Evolutionary conservation across 2,329 filamentous ascomycete genomes (phyloP).

Genomic region (Helotiales sp.): DNA sequence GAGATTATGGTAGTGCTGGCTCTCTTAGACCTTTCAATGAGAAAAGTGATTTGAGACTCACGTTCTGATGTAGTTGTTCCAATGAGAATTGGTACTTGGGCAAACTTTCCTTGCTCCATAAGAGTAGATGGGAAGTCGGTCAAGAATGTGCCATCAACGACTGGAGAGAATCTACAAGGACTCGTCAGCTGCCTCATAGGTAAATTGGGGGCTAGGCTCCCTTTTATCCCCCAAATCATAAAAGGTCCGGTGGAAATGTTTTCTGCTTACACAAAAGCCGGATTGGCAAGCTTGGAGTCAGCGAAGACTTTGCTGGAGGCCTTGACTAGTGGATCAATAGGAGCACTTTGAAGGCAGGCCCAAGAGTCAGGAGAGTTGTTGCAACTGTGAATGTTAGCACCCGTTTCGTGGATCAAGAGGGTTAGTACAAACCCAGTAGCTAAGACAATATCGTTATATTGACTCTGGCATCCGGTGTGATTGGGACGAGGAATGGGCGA

Average conservation of each 20-base stretch:
- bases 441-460: slow-evolving; percentile 15
- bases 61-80: slow-evolving; percentile 23
- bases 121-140: slow-evolving; percentile 18
- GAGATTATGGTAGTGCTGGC: too few species aligned
- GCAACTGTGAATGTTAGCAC: slow-evolving; percentile 14
- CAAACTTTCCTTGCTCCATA: slow-evolving; percentile 20
- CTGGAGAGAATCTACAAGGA: slow-evolving; percentile 18
- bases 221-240: too few species aligned
- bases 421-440: slow-evolving; percentile 23
- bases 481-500: slow-evolving; percentile 21
- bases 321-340: slow-evolving; percentile 15
- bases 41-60: background rate
- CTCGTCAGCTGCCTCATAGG: background rate
- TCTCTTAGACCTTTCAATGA: background rate
- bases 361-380: slow-evolving; percentile 7
- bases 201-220: too few species aligned
- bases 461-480: slow-evolving; percentile 16
- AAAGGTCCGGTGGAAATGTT: too few species aligned
- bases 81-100: slow-evolving; percentile 19
- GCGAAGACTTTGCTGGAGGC: slow-evolving; percentile 16
- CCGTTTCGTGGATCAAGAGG: too few species aligned
- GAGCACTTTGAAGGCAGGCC: slow-evolving; percentile 22
- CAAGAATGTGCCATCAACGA: slow-evolving; percentile 23
- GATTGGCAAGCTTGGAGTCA: background rate
- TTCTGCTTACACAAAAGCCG: slow-evolving; percentile 1